A percentile compares a stretch with the other conserved stretches of the same genome.
These are phyloP conservation scores for Pisolithus albus DNA, from an alignment of 768 basidiomycete species.

Conservation along the genomic window DNA sequence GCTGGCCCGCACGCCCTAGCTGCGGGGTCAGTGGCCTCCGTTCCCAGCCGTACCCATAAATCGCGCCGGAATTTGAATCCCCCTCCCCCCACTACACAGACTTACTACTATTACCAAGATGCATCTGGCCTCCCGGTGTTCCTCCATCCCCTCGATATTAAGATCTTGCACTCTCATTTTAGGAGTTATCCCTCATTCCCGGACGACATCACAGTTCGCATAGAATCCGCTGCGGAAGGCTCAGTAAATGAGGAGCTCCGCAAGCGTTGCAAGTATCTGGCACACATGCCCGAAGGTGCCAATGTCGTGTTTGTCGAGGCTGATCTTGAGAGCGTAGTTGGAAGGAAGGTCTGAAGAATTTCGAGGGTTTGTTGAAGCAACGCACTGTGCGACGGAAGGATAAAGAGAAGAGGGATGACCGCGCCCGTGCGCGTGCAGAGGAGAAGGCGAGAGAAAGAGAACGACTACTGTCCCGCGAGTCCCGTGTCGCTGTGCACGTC, in stretches of 20 bases:
- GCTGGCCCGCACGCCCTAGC: not conserved
- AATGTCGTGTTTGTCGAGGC: conserved; percentile 94
- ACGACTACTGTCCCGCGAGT: conserved; percentile 26
- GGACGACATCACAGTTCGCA: conserved; percentile 68
- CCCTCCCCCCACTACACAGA: conserved; percentile 78
- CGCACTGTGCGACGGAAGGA: conserved; percentile 71
- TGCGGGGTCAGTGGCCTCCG: conserved; percentile 5
- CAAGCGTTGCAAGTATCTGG: conserved; percentile 92
- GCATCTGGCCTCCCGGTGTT: conserved; percentile 86
- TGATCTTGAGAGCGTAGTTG: conserved; percentile 73
- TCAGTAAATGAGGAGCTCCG: conserved; percentile 90
- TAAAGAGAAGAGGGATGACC: conserved; percentile 80
- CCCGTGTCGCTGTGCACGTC: conserved; percentile 1
- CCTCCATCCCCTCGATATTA: conserved; percentile 94
- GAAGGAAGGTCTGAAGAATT: conserved; percentile 65
- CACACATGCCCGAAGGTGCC: conserved; percentile 83
- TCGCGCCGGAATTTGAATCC: conserved; percentile 79
- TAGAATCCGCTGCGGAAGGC: conserved; percentile 69
- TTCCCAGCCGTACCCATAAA: conserved; percentile 32
- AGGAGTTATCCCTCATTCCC: conserved; percentile 79
- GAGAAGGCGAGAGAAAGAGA: conserved; percentile 59
- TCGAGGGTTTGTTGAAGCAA: conserved; percentile 74
- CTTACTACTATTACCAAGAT: conserved; percentile 95
- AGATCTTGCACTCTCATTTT: conserved; percentile 82
- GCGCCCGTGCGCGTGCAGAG: conserved; percentile 73